Conservation (phyloP, 768 basidiomycete genomes). For the Leucogyrophana mollusca region DNA sequence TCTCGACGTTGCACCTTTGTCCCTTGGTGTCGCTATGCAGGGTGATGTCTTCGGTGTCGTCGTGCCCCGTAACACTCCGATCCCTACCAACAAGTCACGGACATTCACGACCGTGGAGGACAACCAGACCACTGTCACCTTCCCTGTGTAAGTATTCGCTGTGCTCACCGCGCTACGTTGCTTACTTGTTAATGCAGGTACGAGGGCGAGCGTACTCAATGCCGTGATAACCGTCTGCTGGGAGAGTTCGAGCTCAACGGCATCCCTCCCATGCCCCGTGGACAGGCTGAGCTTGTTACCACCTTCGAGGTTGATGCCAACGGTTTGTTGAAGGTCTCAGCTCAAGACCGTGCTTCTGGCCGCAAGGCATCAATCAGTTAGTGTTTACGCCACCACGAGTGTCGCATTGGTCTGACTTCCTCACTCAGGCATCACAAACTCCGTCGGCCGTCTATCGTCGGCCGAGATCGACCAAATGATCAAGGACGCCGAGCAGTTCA, state of each 20-base stretch:
- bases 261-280: constrained; percentile 98
- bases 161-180: background rate
- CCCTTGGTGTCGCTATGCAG: constrained; percentile 99
- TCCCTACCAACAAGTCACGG: constrained; percentile 98
- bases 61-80: constrained; percentile 98
- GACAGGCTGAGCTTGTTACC: constrained; percentile 98
- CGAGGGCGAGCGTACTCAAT: constrained; percentile 99
- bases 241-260: constrained; percentile 99
- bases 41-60: constrained; percentile 99
- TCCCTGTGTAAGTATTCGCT: constrained; percentile 77
- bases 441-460: constrained; percentile 95
- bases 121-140: constrained; percentile 99
- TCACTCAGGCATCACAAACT: constrained; percentile 88
- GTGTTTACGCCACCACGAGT: constrained; percentile 25
- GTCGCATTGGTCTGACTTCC: constrained; percentile 8
- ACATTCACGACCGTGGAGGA: constrained; percentile 99
- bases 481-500: constrained; percentile 98
- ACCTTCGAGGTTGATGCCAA: constrained; percentile 99
- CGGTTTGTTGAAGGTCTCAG: constrained; percentile 98
- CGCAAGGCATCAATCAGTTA: constrained; percentile 97
- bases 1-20: constrained; percentile 97
- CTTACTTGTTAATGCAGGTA: constrained; percentile 48
- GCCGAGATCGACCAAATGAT: constrained; percentile 99
- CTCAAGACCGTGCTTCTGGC: constrained; percentile 96
- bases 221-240: constrained; percentile 98